Base-by-base conservation (phyloP, 2,329 filamentous ascomycete genomes). In the Ustulina deusta region DNA sequence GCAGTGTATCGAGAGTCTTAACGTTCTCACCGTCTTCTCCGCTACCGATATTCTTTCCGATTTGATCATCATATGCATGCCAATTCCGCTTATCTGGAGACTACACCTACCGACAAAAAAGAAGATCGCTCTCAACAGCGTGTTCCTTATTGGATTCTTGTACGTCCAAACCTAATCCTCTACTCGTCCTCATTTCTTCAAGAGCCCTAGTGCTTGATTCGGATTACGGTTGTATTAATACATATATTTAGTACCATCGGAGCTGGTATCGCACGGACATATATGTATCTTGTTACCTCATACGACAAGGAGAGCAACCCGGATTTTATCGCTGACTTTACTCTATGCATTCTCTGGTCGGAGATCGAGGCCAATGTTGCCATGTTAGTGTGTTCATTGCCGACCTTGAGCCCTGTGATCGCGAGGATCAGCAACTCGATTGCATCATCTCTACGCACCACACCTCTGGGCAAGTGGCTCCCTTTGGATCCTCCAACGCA, bases 321-420 rank as follows among this genome's bases (percentile, higher is more conserved):
- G 2, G 69, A 70, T n/a, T 70, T 70, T 55, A 70, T 70, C n/a
- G 69, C 58, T 0, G 65, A 70, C 29, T 63, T 70, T 44, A 70
- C 69, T 2, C 44, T 70, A 5, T 63, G 34, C 46, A 58, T 69
- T 36, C 63, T 71, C 1, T 71, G 66, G 66, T 71, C 66, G 3
- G 58, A 61, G 42, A 64, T 71, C 20, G 69, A 71, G 49, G 69
- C 60, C 29, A 71, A 71, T 27, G 57, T 71, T 17, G 69, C 63
- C 17, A 69, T 67, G 52, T 22, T 69, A 2, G 69, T 69, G 2
- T 66, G 63, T 27, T 60, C 54, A 38, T 13, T 70, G 65, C 65
- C 68, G 20, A 61, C 56, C 3, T 48, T 68, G 29, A 48, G 17
- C 10, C 56, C 56, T 5, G 42, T 59, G 2, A 22, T 59, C 3